Evolutionary conservation across 1,139 yeast species (phyloP).

Genomic region (Pichia sp.): DNA sequence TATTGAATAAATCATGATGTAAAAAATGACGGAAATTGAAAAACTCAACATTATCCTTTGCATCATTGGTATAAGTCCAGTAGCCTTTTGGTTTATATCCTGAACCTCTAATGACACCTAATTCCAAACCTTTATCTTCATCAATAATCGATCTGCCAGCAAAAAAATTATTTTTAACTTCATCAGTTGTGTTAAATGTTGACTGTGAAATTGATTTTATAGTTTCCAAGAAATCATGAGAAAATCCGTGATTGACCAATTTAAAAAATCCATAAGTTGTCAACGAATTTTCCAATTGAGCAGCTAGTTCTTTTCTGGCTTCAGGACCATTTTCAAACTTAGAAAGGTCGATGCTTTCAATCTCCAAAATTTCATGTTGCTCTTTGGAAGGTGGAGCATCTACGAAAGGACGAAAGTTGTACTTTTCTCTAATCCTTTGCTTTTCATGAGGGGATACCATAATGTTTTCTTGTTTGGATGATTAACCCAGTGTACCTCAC

Average conservation of each 20-base stretch:
- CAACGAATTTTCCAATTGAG: constrained; percentile 32
- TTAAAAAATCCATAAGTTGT: constrained; percentile 43
- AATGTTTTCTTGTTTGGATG: neutral
- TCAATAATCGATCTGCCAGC: constrained; percentile 33
- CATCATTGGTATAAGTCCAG: constrained; percentile 39
- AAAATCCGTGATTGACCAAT: constrained; percentile 34
- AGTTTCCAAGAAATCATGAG: constrained; percentile 17
- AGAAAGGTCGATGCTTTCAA: constrained; percentile 34
- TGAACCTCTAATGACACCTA: constrained; percentile 42
- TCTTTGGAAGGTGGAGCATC: constrained; percentile 15
- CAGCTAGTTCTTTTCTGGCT: constrained; percentile 31
- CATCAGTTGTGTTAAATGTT: constrained; percentile 35
- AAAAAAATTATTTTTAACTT: constrained; percentile 34
- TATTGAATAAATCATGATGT: constrained; percentile 27
- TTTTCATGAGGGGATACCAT: neutral
- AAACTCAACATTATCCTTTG: constrained; percentile 38
- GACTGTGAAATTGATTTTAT: constrained; percentile 34
- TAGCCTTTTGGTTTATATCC: constrained; percentile 44
- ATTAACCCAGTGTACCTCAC: neutral
- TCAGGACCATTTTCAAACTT: constrained; percentile 31
- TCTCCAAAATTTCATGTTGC: constrained; percentile 34
- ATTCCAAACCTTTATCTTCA: constrained; percentile 22
- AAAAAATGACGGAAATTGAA: constrained; percentile 36
- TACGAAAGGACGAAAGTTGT: constrained; percentile 16
- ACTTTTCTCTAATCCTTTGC: constrained; percentile 11